phyloP scores from a whole-genome alignment of 2,329 filamentous ascomycete genomes.

The Phaeoacremonium minimum region DNA sequence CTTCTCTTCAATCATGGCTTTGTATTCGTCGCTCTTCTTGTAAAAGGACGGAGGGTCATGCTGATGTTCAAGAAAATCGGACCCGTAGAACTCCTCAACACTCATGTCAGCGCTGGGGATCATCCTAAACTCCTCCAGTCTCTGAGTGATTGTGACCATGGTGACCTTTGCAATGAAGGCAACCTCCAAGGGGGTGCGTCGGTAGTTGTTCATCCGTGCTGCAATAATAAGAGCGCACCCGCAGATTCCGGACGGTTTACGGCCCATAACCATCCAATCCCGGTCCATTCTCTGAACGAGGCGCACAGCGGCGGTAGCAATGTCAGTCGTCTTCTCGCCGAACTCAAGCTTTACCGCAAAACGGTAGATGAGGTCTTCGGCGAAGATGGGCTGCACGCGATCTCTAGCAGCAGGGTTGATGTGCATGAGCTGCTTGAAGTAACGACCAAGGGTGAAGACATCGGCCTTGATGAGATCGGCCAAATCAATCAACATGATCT shows the following conservation, averaged over 20 bases:
- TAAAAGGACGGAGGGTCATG: constrained; percentile 85
- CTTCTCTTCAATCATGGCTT: constrained; percentile 46
- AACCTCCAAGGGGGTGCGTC: constrained; percentile 85
- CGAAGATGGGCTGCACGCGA: constrained; percentile 63
- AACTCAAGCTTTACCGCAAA: constrained; percentile 94
- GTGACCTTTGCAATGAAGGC: constrained; percentile 99
- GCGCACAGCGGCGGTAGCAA: constrained; percentile 82
- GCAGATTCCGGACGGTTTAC: constrained; percentile 88
- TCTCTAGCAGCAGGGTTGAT: constrained; percentile 35
- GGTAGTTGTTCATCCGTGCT: constrained; percentile 97
- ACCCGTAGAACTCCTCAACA: constrained; percentile 76
- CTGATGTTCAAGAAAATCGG: constrained; percentile 37
- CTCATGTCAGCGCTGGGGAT: constrained; percentile 82
- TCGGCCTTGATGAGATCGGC: constrained; percentile 80
- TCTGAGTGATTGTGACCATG: constrained; percentile 86
- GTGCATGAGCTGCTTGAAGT: constrained; percentile 77
- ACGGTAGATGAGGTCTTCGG: constrained; percentile 86
- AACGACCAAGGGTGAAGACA: constrained; percentile 85
- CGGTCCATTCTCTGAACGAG: constrained; percentile 90
- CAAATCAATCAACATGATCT: constrained; percentile 91
- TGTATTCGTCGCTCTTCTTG: constrained; percentile 56
- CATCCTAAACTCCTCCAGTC: constrained; percentile 84
- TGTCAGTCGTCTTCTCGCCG: constrained; percentile 71
- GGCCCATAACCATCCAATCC: constrained; percentile 96
- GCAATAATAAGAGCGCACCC: constrained; percentile 93